Evolutionary conservation across 1,284 basidiomycete species (phyloP).

Genomic region (Ustilago bromivora): DNA sequence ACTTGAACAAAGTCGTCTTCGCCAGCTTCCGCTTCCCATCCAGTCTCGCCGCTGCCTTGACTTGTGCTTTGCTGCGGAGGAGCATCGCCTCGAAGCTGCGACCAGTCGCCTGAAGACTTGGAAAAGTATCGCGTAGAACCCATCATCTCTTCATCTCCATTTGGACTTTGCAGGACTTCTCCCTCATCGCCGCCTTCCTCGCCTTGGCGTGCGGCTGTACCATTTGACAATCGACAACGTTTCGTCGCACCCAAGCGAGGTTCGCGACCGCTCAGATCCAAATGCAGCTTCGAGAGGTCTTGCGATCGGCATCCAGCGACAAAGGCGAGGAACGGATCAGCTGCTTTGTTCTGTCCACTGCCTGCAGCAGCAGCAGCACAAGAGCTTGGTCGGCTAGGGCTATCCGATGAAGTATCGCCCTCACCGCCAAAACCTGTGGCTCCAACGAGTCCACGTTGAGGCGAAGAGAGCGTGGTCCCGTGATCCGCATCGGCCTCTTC

Average conservation of each 20-base stretch:
- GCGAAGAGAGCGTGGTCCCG: constrained; percentile 43
- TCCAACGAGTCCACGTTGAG: constrained; percentile 33
- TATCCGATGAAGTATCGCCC: constrained; percentile 15
- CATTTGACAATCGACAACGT: constrained; percentile 32
- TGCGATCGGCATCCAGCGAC: constrained; percentile 51
- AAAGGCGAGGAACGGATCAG: constrained; percentile 59
- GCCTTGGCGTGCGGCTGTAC: constrained; percentile 8
- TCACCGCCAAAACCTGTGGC: constrained; percentile 1
- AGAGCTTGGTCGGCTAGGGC: constrained; percentile 25
- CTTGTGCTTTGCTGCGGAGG: not conserved
- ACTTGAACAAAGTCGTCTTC: constrained; percentile 49
- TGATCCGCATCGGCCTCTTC: constrained; percentile 15
- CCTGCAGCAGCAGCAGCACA: not conserved
- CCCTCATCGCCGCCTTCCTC: constrained; percentile 11
- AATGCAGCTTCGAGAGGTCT: constrained; percentile 25
- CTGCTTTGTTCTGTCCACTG: constrained; percentile 13
- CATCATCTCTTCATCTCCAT: constrained; percentile 37
- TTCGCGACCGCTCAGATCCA: constrained; percentile 12
- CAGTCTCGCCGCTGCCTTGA: not conserved
- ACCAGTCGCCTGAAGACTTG: constrained; percentile 49
- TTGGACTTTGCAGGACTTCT: constrained; percentile 23
- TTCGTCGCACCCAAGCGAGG: constrained; percentile 8
- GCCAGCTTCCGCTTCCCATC: constrained; percentile 5
- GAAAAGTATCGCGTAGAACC: constrained; percentile 9
- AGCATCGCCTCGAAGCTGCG: constrained; percentile 21